These are phyloP conservation scores for Thelonectria blattea DNA, from an alignment of 2,329 filamentous ascomycete species.

Conservation along the genomic window DNA sequence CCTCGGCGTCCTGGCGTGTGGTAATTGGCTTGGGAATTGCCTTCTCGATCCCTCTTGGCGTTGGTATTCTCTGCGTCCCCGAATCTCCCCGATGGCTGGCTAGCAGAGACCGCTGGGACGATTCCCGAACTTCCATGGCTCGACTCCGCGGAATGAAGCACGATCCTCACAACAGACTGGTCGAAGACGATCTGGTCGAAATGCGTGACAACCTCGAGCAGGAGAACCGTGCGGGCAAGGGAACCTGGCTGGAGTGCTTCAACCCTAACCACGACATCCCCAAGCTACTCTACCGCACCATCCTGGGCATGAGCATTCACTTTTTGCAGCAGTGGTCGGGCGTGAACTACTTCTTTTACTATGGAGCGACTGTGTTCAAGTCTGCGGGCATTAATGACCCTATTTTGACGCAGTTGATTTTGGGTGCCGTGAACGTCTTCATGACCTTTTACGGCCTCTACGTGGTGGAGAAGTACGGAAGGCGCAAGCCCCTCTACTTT, in stretches of 20 bases:
- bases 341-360: slow-evolving; percentile 68
- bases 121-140: slow-evolving; percentile 57
- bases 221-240: slow-evolving; percentile 51
- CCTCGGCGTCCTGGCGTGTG: slow-evolving; percentile 63
- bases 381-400: slow-evolving; percentile 70
- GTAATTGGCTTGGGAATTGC: slow-evolving; percentile 63
- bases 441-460: slow-evolving; percentile 72
- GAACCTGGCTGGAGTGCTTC: slow-evolving; percentile 66
- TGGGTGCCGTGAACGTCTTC: slow-evolving; percentile 70
- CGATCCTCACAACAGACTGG: slow-evolving; percentile 49
- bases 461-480: slow-evolving; percentile 70
- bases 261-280: slow-evolving; percentile 57
- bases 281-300: slow-evolving; percentile 67
- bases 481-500: slow-evolving; percentile 70
- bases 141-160: slow-evolving; percentile 59
- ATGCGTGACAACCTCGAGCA: slow-evolving; percentile 56
- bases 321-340: slow-evolving; percentile 72
- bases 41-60: slow-evolving; percentile 58
- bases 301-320: slow-evolving; percentile 68
- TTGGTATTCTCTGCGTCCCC: slow-evolving; percentile 60
- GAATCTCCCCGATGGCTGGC: slow-evolving; percentile 65
- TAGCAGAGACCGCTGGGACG: slow-evolving; percentile 52
- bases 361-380: slow-evolving; percentile 70
- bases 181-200: slow-evolving; percentile 60
- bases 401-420: slow-evolving; percentile 71